Evolutionary conservation across 805 yeast genomes (phyloP).

Genomic region (Lachancea dasiensis): DNA sequence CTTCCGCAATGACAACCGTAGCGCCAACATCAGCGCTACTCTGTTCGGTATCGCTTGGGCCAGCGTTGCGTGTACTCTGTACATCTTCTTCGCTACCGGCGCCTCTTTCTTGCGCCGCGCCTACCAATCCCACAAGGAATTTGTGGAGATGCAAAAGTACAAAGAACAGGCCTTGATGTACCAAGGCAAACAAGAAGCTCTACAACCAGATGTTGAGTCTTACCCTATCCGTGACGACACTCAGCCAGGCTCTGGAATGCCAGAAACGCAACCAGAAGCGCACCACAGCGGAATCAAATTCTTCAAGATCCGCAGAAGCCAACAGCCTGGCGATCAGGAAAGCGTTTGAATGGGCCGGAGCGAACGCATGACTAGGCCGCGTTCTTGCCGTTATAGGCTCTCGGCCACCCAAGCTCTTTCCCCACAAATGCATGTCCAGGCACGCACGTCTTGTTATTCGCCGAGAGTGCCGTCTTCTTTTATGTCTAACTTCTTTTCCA

Average conservation of each 20-base stretch:
- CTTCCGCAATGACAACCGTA: conserved; percentile 44
- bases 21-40: conserved; percentile 49
- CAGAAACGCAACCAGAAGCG: conserved; percentile 21
- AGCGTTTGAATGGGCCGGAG: conserved; percentile 31
- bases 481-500: not conserved
- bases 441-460: too few species aligned
- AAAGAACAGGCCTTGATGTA: conserved; percentile 17
- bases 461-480: too few species aligned
- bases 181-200: conserved; percentile 14
- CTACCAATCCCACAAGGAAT: conserved; percentile 17
- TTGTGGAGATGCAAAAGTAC: conserved; percentile 15
- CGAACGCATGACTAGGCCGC: too few species aligned
- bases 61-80: conserved; percentile 40
- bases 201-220: conserved; percentile 6
- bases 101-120: conserved; percentile 23
- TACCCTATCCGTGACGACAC: conserved; percentile 7
- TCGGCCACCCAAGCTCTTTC: too few species aligned
- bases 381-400: too few species aligned
- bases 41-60: conserved; percentile 68
- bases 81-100: conserved; percentile 14
- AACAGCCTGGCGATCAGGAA: conserved; percentile 34
- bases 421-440: too few species aligned
- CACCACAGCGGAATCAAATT: conserved; percentile 57
- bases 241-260: conserved; percentile 7
- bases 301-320: conserved; percentile 60